Percentiles rank a stretch among this genome's conserved stretches.
phyloP scores from a whole-genome alignment of 1,284 basidiomycete species.

The Ceratobasidium sp. region DNA sequence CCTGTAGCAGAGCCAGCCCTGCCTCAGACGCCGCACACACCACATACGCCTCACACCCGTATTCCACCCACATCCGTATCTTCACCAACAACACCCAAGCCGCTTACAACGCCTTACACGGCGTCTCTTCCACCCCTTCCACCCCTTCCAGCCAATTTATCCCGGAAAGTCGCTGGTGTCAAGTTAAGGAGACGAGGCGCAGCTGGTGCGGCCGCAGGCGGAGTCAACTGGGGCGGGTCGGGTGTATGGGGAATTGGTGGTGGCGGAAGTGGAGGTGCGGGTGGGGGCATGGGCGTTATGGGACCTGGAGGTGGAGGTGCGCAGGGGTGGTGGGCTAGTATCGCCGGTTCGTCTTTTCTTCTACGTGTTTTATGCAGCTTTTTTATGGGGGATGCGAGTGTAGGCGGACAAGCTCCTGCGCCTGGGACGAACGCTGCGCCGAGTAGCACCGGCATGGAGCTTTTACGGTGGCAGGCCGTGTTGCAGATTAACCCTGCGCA shows the following conservation, averaged over 20 bases:
- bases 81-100: conserved; percentile 19
- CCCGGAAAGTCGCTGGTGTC: conserved; percentile 20
- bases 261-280: background rate
- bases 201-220: background rate
- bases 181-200: conserved; percentile 10
- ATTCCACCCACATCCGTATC: background rate
- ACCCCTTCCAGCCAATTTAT: conserved; percentile 6
- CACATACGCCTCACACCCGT: background rate
- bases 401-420: conserved; percentile 26
- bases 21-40: conserved; percentile 1
- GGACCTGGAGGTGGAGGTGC: conserved; percentile 36
- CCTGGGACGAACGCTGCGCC: background rate
- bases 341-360: background rate
- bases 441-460: conserved; percentile 58
- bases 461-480: conserved; percentile 75
- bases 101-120: conserved; percentile 26
- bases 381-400: too few relatives aligned
- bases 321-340: conserved; percentile 39
- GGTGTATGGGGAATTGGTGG: conserved; percentile 9
- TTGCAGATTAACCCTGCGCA: conserved; percentile 77
- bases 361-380: background rate
- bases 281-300: conserved; percentile 9
- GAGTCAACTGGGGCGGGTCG: conserved; percentile 32
- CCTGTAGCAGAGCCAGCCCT: too few relatives aligned
- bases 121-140: conserved; percentile 8